A percentile compares a stretch with the other conserved stretches of the same genome.
These are phyloP conservation scores for Rugosomyces carneus DNA, from an alignment of 1,284 basidiomycete genomes.

Conservation along the genomic window DNA sequence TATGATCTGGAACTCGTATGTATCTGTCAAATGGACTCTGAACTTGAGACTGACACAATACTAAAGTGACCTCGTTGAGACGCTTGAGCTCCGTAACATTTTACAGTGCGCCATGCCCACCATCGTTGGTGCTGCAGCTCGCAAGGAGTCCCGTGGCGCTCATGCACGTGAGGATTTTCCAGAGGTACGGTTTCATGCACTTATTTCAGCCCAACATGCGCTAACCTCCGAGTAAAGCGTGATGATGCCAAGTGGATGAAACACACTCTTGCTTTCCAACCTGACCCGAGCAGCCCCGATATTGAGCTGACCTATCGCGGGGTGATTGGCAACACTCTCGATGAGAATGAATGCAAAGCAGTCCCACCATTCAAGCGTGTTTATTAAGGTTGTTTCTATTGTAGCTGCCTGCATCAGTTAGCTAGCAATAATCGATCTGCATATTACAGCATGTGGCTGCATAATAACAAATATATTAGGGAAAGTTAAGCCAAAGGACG, in stretches of 20 bases:
- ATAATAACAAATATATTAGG: constrained; percentile 2
- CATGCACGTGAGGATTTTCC: constrained; percentile 97
- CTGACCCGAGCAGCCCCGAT: constrained; percentile 65
- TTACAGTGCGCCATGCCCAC: constrained; percentile 95
- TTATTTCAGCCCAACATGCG: constrained; percentile 1
- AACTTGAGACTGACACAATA: constrained; percentile 13
- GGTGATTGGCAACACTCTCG: constrained; percentile 84
- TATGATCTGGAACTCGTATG: constrained; percentile 98
- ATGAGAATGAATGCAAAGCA: constrained; percentile 93
- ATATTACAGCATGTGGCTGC: background rate
- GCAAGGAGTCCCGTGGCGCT: constrained; percentile 96
- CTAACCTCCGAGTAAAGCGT: constrained; percentile 41
- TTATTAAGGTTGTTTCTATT: constrained; percentile 41
- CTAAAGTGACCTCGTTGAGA: constrained; percentile 88
- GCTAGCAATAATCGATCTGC: constrained; percentile 1
- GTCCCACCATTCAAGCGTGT: constrained; percentile 87
- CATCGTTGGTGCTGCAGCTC: constrained; percentile 89
- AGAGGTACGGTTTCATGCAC: constrained; percentile 48
- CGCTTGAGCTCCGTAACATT: constrained; percentile 94
- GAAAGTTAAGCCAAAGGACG: constrained; percentile 20
- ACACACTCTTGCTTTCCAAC: constrained; percentile 87
- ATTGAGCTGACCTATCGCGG: constrained; percentile 88
- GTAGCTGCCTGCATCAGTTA: background rate
- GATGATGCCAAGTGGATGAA: constrained; percentile 94
- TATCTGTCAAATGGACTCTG: constrained; percentile 5